These are phyloP conservation scores for Triticum monococcum DNA, from an alignment of 176 grass and related monocot genomes.

Conservation along the genomic window DNA sequence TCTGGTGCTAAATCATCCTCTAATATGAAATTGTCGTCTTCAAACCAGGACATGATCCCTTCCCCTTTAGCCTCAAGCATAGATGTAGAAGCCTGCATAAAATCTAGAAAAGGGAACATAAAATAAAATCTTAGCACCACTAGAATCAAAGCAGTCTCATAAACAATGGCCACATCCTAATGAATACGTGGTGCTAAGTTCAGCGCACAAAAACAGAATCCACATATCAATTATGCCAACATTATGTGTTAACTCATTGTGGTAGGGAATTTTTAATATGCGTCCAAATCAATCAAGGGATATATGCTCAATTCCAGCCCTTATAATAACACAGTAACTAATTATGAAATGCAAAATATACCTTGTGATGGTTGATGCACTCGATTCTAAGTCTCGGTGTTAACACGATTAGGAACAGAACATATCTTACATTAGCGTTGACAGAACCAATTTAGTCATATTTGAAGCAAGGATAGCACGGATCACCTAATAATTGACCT, in stretches of 20 bases:
- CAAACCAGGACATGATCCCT: slow-evolving; percentile 54
- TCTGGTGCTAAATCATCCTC: slow-evolving; percentile 64
- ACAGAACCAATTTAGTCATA: neutral
- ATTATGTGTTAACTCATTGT: neutral
- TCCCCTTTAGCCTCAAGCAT: slow-evolving; percentile 75
- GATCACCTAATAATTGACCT: neutral
- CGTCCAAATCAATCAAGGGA: neutral
- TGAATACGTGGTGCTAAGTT: neutral
- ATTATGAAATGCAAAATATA: neutral
- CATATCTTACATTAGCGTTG: neutral
- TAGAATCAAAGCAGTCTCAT: neutral
- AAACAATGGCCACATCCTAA: neutral
- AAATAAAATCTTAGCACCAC: neutral
- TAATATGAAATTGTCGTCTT: slow-evolving; percentile 80
- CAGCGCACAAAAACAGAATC: neutral
- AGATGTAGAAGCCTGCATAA: slow-evolving; percentile 70
- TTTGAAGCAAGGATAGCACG: neutral
- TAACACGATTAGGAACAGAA: slow-evolving; percentile 2
- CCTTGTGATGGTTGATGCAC: neutral
- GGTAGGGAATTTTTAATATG: neutral
- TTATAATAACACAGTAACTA: neutral
- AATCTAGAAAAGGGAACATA: slow-evolving; percentile 41
- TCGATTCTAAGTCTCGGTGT: neutral
- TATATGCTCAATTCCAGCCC: neutral
- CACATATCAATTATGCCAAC: neutral